phyloP scores from a whole-genome alignment of 176 grass and related monocot species.

The Chrysopogon serrulatus region DNA sequence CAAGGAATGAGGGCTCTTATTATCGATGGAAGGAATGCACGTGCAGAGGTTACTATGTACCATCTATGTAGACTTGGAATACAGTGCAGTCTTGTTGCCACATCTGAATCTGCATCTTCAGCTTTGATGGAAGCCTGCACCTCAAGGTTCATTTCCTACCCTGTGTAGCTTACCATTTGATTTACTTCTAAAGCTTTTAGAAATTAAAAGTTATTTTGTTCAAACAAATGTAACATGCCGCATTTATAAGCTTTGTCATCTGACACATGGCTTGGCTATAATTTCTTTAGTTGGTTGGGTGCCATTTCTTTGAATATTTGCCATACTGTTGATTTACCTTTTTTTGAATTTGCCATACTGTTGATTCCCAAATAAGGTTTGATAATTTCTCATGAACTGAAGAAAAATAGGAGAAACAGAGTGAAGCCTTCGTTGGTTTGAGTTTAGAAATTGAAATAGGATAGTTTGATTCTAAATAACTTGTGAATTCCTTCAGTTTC shows the following conservation, averaged over 20 bases:
- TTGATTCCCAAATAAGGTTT: no score
- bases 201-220: not conserved
- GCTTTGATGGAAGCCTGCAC: conserved; percentile 52
- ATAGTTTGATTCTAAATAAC: not conserved
- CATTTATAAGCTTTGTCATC: not conserved
- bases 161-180: not conserved
- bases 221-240: not conserved
- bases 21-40: conserved; percentile 53
- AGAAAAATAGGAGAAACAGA: not conserved
- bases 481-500: not conserved
- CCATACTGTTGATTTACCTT: not conserved
- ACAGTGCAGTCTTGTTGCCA: conserved; percentile 35
- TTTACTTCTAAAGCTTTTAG: not conserved
- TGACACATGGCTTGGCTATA: not conserved
- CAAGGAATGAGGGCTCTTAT: conserved; percentile 71
- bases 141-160: conserved; percentile 41
- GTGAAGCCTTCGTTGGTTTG: not conserved
- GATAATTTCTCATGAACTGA: not conserved
- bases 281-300: not conserved
- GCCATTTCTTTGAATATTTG: not conserved
- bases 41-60: conserved; percentile 57
- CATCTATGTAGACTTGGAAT: conserved; percentile 65
- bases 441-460: not conserved
- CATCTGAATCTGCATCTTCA: conserved; percentile 46
- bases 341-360: not conserved